A percentile compares a stretch with the other conserved stretches of the same genome.
These are phyloP conservation scores for Paracoccidioides brasiliensis DNA, from an alignment of 2,329 filamentous ascomycete species.

Conservation along the genomic window DNA sequence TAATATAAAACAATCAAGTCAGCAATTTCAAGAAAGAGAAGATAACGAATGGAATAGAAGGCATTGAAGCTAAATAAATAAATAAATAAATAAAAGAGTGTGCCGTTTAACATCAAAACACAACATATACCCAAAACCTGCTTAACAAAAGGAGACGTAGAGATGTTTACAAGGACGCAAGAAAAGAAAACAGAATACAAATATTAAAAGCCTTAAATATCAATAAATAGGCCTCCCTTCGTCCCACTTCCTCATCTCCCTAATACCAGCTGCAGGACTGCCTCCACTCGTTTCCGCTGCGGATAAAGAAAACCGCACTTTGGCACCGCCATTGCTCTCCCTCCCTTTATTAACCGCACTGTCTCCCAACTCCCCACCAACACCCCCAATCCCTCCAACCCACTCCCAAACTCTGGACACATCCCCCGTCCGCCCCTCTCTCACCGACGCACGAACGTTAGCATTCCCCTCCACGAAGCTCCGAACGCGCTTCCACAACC, in stretches of 20 bases:
- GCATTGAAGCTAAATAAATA: background rate
- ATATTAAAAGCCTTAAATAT: constrained; percentile 1
- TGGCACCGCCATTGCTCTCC: constrained; percentile 15
- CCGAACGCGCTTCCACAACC: constrained; percentile 71
- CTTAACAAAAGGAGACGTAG: background rate
- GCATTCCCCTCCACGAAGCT: constrained; percentile 84
- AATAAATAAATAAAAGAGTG: background rate
- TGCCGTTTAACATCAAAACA: background rate
- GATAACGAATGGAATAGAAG: too few relatives aligned
- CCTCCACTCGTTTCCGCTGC: constrained; percentile 10
- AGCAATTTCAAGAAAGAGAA: too few relatives aligned
- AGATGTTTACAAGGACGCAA: background rate
- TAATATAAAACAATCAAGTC: too few relatives aligned
- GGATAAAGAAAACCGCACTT: constrained; percentile 18
- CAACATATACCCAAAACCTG: background rate
- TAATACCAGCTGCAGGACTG: constrained; percentile 19
- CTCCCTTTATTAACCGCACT: constrained; percentile 10
- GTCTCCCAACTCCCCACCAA: constrained; percentile 23
- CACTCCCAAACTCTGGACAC: constrained; percentile 55
- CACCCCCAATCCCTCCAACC: constrained; percentile 47
- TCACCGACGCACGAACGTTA: constrained; percentile 72
- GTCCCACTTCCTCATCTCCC: constrained; percentile 32
- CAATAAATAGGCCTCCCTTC: constrained; percentile 37
- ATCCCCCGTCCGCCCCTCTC: constrained; percentile 42
- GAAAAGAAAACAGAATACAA: background rate